Base-by-base conservation (phyloP, 352 stramenopile species). In the Pythium graminicola region DNA sequence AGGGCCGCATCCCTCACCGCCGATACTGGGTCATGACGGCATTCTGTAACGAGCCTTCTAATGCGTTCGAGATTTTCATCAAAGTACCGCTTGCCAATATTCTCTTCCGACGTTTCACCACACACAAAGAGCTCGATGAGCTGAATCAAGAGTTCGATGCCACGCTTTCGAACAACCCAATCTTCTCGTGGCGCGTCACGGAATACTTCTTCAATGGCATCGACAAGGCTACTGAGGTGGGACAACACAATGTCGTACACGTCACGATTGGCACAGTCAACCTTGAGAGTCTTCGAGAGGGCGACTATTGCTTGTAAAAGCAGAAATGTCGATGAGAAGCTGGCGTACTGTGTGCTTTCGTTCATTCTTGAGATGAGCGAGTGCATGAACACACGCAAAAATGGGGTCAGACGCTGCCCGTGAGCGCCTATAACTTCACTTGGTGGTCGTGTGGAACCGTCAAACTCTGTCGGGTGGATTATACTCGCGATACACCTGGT, bases 201-300 rank as follows among this genome's bases (percentile, higher is more conserved):
- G 33, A 84, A 82, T 1, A 61, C 60, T 47, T 84, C 73, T 39
- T 87, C 76, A 3, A 87, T 77, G 8, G 68, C 65, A 32, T 87
- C 76, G 27, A 77, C 67, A 17, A 85, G 67, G 27, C 52, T 77
- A 6, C 43, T 45, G 8, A 81, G 57, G 16, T 71, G 64, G 0
- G 67, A 60, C n/a, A 62, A 48, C 9, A 86, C 60, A 3, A 62
- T 65, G 7, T 73, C 57, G 13, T 62, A 66, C 5, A 78, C 42
- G 7, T 56, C 43, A 1, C 44, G 44, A 29, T 70, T 55, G 6
- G 35, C 52, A 6, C 54, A 62, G 43, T 70, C 60, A 4, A 47
- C 43, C 35, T 71, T 23, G 6, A 69, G 58, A 2, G 76, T 50
- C 40, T 47, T 60, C n/a, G 66, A 66, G 11, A 81, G 47, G 35